Conservation (phyloP, 805 yeast genomes). For the Wickerhamomyces xylosicus region DNA sequence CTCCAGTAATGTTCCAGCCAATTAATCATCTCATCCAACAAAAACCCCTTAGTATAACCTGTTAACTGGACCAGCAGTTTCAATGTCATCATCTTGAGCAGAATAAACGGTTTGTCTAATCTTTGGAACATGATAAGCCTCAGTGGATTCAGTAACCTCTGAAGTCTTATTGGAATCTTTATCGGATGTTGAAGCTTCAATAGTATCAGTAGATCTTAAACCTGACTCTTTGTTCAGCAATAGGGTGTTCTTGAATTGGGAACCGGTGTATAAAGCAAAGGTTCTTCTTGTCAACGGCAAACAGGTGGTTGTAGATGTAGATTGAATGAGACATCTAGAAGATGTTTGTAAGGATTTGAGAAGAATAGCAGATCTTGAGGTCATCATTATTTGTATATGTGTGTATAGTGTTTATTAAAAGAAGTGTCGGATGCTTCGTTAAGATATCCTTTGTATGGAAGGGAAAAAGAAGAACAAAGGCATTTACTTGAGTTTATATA, state of each 20-base stretch:
- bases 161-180: neutral
- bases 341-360: conserved; percentile 17
- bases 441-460: no score
- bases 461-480: no score
- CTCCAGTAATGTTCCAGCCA: no score
- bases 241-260: conserved; percentile 1
- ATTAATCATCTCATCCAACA: no score
- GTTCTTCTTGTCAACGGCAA: conserved; percentile 11
- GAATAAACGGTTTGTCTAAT: conserved; percentile 19
- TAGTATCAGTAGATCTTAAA: neutral
- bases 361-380: neutral
- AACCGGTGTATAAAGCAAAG: conserved; percentile 8
- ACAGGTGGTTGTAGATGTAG: conserved; percentile 1
- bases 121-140: neutral
- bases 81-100: conserved; percentile 18
- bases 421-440: no score
- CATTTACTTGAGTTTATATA: no score
- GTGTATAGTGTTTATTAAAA: no score
- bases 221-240: neutral
- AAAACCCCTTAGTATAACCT: conserved; percentile 11
- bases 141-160: neutral
- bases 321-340: conserved; percentile 12
- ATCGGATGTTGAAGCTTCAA: conserved; percentile 6
- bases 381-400: no score
- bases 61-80: conserved; percentile 21